Evolutionary conservation across 331 rosid genomes (phyloP), one percentile per base, ranked within the genome.

Genomic region (Stylosanthes scabra): DNA sequence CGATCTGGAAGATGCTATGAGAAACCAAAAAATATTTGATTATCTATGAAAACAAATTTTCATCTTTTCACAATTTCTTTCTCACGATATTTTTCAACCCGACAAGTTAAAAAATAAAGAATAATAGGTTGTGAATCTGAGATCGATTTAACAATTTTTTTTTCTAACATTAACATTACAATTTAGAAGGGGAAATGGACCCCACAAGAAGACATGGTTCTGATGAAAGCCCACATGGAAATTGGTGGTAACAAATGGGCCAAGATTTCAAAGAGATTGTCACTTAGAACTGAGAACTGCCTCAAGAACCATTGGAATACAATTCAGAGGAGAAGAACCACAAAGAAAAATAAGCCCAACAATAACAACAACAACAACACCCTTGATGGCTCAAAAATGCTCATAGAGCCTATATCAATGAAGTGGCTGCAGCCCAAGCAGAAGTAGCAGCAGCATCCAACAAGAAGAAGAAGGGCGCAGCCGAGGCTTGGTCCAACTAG

Each of bases 231-330:
- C 6, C 92, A 91, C 59, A 56, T 67, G 34, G 65, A 66, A 55
- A 29, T 88, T 0, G 97, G 97, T 0, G 97, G 94, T 3, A 91
- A 83, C 42, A 78, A 54, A 31, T 91, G 94, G 97, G 83, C 89
- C 0, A 83, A 87, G 59, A 91, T 91, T 1, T 89, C 94, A 0
- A 81, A 68, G 16, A 58, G 70, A 28, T 10, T 91, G 50, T 79
- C 83, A 0, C 92, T 92, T 0, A 46, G 94, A 11, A 81, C 84
- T 0, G 94, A 85, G 25, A 91, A 86, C 82, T 74, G 83, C 0
- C 74, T 91, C 3, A 91, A 86, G 75, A 88, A 88, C 37, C 94
- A 78, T 5, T 88, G 94, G 94, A 86, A 88, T n/a, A 82, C 89
- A 15, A 80, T 88, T 1, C 88, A 85, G 74, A 66, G 90, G 0